Evolutionary conservation across 1,284 basidiomycete genomes (phyloP).

Genomic region (Amylostereum areolatum): DNA sequence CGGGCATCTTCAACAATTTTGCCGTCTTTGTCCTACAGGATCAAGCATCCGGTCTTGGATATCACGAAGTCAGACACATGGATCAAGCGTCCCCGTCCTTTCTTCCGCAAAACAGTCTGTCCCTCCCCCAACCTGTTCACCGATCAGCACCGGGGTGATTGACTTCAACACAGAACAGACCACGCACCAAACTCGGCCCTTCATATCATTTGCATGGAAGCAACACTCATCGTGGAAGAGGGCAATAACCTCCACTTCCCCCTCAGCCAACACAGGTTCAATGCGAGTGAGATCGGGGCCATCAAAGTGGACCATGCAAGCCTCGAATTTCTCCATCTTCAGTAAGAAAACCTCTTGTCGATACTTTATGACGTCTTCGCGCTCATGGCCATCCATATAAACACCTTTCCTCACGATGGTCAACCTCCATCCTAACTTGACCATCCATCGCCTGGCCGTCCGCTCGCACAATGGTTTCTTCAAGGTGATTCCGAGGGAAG

Average conservation of each 20-base stretch:
- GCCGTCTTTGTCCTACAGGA: constrained; percentile 6
- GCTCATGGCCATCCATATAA: constrained; percentile 33
- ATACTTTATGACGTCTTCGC: constrained; percentile 28
- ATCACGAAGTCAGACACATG: constrained; percentile 17
- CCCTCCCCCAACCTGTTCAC: constrained; percentile 3
- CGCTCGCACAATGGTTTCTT: constrained; percentile 15
- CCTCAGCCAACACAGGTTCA: constrained; percentile 16
- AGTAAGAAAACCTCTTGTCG: constrained; percentile 24
- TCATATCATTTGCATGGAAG: constrained; percentile 24
- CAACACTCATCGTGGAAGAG: constrained; percentile 29
- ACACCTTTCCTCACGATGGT: neutral
- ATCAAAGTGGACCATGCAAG: constrained; percentile 13
- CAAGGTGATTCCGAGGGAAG: constrained; percentile 17
- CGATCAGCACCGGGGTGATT: no score
- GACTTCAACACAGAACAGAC: no score
- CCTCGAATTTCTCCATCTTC: constrained; percentile 19
- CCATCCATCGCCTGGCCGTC: constrained; percentile 25
- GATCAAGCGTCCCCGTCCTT: constrained; percentile 13
- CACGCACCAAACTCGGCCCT: neutral
- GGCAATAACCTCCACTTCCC: constrained; percentile 23
- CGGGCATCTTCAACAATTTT: constrained; percentile 5
- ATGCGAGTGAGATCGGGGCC: neutral
- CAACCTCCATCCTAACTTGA: neutral
- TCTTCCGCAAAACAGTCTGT: constrained; percentile 8
- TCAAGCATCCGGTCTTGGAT: constrained; percentile 8